These are phyloP conservation scores for Aquilaria agallochum DNA, from an alignment of 441 rosid genomes.

Conservation along the genomic window DNA sequence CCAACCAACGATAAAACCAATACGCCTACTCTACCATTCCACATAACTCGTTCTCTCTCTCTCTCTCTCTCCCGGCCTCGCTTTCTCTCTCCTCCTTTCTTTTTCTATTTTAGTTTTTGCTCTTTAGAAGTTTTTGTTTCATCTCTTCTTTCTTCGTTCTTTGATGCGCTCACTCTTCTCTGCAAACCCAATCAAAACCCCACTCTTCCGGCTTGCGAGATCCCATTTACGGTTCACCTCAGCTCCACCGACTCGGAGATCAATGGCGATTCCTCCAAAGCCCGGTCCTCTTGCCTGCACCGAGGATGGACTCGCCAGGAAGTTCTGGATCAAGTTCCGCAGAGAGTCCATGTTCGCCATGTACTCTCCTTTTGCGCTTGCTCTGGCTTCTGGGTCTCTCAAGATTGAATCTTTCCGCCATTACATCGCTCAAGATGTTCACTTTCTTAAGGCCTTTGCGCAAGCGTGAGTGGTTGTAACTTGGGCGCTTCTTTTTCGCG, in stretches of 20 bases:
- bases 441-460: slow-evolving; percentile 82
- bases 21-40: not conserved
- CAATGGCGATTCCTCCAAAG: slow-evolving; percentile 30
- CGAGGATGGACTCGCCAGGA: slow-evolving; percentile 60
- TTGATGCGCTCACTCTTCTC: slow-evolving; percentile 32
- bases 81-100: no score
- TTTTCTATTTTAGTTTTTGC: no score
- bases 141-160: not conserved
- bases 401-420: slow-evolving; percentile 66
- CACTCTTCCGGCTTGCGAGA: slow-evolving; percentile 11
- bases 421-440: slow-evolving; percentile 77
- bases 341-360: slow-evolving; percentile 52
- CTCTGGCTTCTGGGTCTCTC: slow-evolving; percentile 84
- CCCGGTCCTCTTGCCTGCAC: slow-evolving; percentile 7
- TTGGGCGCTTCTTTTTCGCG: not conserved
- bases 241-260: slow-evolving; percentile 10
- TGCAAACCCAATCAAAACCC: slow-evolving; percentile 35
- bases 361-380: slow-evolving; percentile 68
- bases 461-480: slow-evolving; percentile 62
- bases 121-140: no score
- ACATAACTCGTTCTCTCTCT: no score
- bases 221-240: slow-evolving; percentile 15
- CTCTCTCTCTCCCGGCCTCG: not conserved
- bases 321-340: slow-evolving; percentile 69
- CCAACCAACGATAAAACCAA: slow-evolving; percentile 11